These are phyloP conservation scores for Scedosporium dehoogii DNA, from an alignment of 2,329 filamentous ascomycete species.

Conservation along the genomic window DNA sequence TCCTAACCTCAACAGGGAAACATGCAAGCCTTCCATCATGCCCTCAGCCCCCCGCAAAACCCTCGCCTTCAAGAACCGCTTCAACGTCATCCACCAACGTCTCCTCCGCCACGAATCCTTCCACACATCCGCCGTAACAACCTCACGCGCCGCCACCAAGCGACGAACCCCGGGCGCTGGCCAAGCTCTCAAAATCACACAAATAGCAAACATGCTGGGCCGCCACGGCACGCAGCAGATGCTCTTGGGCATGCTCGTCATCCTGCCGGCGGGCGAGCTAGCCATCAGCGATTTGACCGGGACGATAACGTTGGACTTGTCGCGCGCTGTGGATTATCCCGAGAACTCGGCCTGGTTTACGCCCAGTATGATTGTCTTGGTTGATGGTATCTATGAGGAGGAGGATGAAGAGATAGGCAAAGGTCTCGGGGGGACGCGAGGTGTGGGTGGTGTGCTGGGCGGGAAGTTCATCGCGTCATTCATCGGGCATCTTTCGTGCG, in stretches of 20 bases:
- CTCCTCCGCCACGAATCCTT: conserved; percentile 90
- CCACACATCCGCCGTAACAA: conserved; percentile 67
- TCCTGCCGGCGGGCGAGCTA: conserved; percentile 71
- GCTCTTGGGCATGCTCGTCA: conserved; percentile 71
- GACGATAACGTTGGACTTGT: conserved; percentile 74
- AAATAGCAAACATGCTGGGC: conserved; percentile 66
- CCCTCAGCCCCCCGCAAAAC: conserved; percentile 76
- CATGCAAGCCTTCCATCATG: conserved; percentile 58
- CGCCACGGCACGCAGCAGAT: conserved; percentile 78
- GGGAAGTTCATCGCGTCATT: conserved; percentile 86
- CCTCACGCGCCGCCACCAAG: conserved; percentile 28
- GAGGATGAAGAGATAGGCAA: conserved; percentile 64
- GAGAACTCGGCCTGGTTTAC: conserved; percentile 85
- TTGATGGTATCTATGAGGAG: conserved; percentile 95
- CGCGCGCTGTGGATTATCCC: conserved; percentile 71
- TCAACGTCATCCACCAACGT: conserved; percentile 85
- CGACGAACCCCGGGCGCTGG: conserved; percentile 19
- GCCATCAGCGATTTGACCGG: conserved; percentile 82
- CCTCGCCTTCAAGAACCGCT: conserved; percentile 76
- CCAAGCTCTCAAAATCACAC: conserved; percentile 78
- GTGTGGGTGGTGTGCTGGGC: conserved; percentile 84
- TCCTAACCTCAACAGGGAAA: conserved; percentile 34
- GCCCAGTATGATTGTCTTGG: conserved; percentile 89
- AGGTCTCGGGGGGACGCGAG: conserved; percentile 64
- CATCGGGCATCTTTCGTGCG: conserved; percentile 83